These are phyloP conservation scores for Neurospora crassa DNA, from an alignment of 2,329 filamentous ascomycete species.

Conservation along the genomic window DNA sequence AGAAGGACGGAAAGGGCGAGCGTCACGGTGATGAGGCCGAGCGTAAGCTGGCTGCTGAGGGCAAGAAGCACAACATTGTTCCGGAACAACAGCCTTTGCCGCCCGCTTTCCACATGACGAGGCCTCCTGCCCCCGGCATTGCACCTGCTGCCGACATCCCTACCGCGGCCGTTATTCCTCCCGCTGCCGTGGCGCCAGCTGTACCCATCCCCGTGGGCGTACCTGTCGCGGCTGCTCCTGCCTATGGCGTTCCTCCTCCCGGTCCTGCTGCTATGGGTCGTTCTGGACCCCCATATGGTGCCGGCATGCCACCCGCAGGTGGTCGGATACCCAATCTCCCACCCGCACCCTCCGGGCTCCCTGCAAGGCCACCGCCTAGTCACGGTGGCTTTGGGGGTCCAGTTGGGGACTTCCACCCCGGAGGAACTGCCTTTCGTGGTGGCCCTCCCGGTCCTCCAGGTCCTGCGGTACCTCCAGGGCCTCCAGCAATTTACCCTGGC, in stretches of 20 bases:
- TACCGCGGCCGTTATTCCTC: slow-evolving; percentile 11
- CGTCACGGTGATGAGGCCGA: slow-evolving; percentile 92
- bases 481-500: slow-evolving; percentile 23
- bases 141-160: slow-evolving; percentile 16
- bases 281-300: slow-evolving; percentile 5
- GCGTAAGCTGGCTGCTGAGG: slow-evolving; percentile 80
- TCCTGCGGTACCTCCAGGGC: slow-evolving; percentile 6
- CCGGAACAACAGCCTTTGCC: slow-evolving; percentile 70
- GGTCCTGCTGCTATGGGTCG: slow-evolving; percentile 19
- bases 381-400: slow-evolving; percentile 36
- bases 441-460: slow-evolving; percentile 20
- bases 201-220: slow-evolving; percentile 5
- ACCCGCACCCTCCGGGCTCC: slow-evolving; percentile 39
- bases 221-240: slow-evolving; percentile 10
- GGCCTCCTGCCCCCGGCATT: slow-evolving; percentile 16
- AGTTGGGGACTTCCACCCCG: slow-evolving; percentile 34
- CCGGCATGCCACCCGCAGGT: slow-evolving; percentile 17
- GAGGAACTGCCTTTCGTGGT: slow-evolving; percentile 28
- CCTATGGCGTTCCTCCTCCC: slow-evolving; percentile 16
- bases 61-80: slow-evolving; percentile 87
- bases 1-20: slow-evolving; percentile 97
- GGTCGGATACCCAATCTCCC: slow-evolving; percentile 25
- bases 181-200: slow-evolving; percentile 11
- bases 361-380: slow-evolving; percentile 38
- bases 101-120: slow-evolving; percentile 54